Evolutionary conservation across 495 filamentous ascomycete species (phyloP).

Genomic region (Penicilliopsis zonata): DNA sequence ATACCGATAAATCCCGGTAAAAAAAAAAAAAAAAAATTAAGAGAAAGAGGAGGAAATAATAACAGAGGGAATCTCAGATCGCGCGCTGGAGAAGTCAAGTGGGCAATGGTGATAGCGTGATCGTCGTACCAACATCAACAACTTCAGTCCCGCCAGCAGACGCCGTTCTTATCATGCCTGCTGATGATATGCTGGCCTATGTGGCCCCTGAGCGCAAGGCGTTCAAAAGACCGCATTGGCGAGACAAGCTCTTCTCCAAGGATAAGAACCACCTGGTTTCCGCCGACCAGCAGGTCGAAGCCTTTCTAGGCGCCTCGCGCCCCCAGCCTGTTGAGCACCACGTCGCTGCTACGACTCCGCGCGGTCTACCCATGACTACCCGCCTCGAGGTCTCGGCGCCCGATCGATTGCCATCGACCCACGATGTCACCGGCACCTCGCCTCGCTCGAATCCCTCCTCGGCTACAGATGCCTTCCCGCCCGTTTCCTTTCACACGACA

Average conservation of each 20-base stretch:
- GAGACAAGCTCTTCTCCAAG: slow-evolving; percentile 35
- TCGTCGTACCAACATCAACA: neutral
- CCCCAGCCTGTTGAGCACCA: slow-evolving; percentile 10
- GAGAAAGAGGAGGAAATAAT: too few relatives aligned
- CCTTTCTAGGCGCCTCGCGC: slow-evolving; percentile 28
- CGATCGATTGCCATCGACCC: slow-evolving; percentile 14
- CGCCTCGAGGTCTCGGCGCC: slow-evolving; percentile 10
- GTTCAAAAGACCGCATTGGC: slow-evolving; percentile 30
- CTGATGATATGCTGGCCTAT: slow-evolving; percentile 29
- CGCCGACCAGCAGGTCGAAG: slow-evolving; percentile 33
- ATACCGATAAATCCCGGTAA: too few relatives aligned
- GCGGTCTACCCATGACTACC: slow-evolving; percentile 8
- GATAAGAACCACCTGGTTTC: slow-evolving; percentile 22
- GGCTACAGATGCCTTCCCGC: slow-evolving; percentile 6
- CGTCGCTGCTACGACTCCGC: slow-evolving; percentile 6
- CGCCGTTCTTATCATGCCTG: slow-evolving; percentile 26
- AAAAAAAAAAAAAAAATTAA: too few relatives aligned
- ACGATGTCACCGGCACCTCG: slow-evolving; percentile 11
- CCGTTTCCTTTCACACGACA: slow-evolving; percentile 5
- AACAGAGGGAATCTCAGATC: too few relatives aligned
- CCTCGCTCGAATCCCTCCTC: slow-evolving; percentile 9
- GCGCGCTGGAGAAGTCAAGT: too few relatives aligned
- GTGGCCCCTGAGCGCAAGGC: slow-evolving; percentile 25
- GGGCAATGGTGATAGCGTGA: neutral
- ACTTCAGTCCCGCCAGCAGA: slow-evolving; percentile 3